Evolutionary conservation across 108 stramenopile genomes (phyloP).

Genomic region (Skeletonema potamos): DNA sequence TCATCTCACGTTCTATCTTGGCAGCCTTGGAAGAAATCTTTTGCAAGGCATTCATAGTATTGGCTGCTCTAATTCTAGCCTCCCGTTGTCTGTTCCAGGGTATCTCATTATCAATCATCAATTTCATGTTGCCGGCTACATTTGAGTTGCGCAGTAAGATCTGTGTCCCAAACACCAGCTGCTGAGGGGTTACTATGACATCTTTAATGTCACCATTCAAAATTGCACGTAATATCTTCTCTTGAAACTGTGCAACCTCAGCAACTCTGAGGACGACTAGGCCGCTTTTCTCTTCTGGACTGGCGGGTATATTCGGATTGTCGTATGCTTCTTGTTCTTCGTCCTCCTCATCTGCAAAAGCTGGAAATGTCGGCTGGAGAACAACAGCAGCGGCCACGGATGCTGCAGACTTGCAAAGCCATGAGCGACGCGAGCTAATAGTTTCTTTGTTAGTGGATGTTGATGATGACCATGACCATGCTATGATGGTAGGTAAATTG

Average conservation of each 20-base stretch:
- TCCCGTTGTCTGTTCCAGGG: slow-evolving; percentile 32
- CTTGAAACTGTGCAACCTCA: slow-evolving; percentile 71
- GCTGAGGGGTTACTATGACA: slow-evolving; percentile 55
- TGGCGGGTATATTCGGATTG: slow-evolving; percentile 46
- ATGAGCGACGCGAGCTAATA: neutral
- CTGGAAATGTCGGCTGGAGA: neutral
- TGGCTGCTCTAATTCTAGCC: slow-evolving; percentile 52
- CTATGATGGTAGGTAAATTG: neutral
- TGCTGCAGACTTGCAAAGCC: neutral
- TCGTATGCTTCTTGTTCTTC: neutral
- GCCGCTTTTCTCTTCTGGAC: slow-evolving; percentile 45
- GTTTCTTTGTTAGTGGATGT: neutral
- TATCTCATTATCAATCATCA: slow-evolving; percentile 66
- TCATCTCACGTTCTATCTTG: slow-evolving; percentile 37
- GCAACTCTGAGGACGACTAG: slow-evolving; percentile 65
- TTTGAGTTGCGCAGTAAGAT: slow-evolving; percentile 63
- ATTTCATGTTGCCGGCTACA: slow-evolving; percentile 60
- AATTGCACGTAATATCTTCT: slow-evolving; percentile 65
- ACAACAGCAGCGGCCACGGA: neutral
- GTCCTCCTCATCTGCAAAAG: neutral
- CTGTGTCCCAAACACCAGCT: slow-evolving; percentile 68
- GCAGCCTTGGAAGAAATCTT: slow-evolving; percentile 47
- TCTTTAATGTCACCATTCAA: slow-evolving; percentile 50
- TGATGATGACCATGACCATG: neutral
- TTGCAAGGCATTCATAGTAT: slow-evolving; percentile 57